A percentile compares a stretch with the other conserved stretches of the same genome.
phyloP scores from a whole-genome alignment of 2,329 filamentous ascomycete species.

The Cordyceps cicadae region DNA sequence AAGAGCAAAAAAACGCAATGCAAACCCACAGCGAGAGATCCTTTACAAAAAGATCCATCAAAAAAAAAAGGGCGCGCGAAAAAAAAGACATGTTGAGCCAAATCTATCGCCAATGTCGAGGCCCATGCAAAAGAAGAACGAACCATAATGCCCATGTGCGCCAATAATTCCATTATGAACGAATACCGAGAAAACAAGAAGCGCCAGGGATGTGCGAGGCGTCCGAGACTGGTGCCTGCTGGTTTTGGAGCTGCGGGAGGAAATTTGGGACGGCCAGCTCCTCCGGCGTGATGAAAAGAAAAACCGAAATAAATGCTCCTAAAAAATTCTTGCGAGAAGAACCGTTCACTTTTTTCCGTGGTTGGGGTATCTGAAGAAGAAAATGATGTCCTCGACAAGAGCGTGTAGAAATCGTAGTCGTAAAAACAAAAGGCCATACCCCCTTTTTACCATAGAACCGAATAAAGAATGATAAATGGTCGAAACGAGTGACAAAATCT shows the following conservation, averaged over 20 bases:
- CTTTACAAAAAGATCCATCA: background rate
- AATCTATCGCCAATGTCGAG: constrained; percentile 12
- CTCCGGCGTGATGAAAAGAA: background rate
- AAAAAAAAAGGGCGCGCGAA: background rate
- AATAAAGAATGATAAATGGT: constrained; percentile 9
- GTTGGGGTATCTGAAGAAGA: constrained; percentile 30
- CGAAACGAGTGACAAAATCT: constrained; percentile 17
- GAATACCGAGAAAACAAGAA: constrained; percentile 17
- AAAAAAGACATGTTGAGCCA: background rate
- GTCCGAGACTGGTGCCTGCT: background rate
- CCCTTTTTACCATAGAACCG: constrained; percentile 20
- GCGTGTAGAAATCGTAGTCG: constrained; percentile 25
- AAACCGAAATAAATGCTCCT: constrained; percentile 14
- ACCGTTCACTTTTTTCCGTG: constrained; percentile 26
- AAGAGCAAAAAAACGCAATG: background rate
- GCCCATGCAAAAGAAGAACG: constrained; percentile 18
- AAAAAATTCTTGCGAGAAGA: constrained; percentile 11
- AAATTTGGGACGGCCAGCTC: background rate
- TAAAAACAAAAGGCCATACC: constrained; percentile 19
- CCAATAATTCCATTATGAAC: constrained; percentile 29
- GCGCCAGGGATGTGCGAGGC: background rate
- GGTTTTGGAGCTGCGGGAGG: background rate
- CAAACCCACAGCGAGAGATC: background rate
- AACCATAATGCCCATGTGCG: constrained; percentile 18
- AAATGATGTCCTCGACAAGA: constrained; percentile 24